Evolutionary conservation across 2,329 filamentous ascomycete species (phyloP), one percentile per base, ranked within the genome.

Genomic region (Xylariaceae sp.): DNA sequence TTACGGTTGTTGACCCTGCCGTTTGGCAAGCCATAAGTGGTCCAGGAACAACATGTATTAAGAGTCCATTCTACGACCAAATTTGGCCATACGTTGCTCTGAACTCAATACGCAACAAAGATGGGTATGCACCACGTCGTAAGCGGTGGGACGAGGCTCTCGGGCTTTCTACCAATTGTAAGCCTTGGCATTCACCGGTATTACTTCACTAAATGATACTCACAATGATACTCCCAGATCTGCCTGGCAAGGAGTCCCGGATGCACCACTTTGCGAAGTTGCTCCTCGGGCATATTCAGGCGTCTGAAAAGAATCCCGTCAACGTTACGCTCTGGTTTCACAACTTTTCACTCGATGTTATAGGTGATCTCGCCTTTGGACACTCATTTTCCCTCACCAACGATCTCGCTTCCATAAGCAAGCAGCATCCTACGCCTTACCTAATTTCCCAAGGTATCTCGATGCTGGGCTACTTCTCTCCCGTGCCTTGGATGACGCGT

Each of bases 61-160:
- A 49, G 20, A 21, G 26, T 10, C 26, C 20, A 12, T 49, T 26
- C 26, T 49, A 49, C 18, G 46, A 49, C 46, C 20, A 40, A 20
- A 20, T 49, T n/a, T n/a, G n/a, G n/a, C 46, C 46, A n/a, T 29
- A 49, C 10, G 29, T 49, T 26, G n/a, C 14, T n/a, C n/a, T 49
- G 23, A 40, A 20, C 9, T 40, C 46, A 18, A 12, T 40, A 19
- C 46, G 46, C 32, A 20, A 16, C 32, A 49, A 49, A 20, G 19
- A 29, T 20, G 20, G 32, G n/a, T 40, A 49, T n/a, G 46, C 26
- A 3, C 26, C 26, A n/a, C 46, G 46, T n/a, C 46, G 46, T 16
- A 37, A 40, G 32, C 10, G 20, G 7, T 49, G 46, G 46, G 40
- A 29, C 5, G 26, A 40, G 10, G 46, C 26, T 40, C 40, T 49